These are phyloP conservation scores for Phytopythium boreale DNA, from an alignment of 352 stramenopile species.

Conservation along the genomic window DNA sequence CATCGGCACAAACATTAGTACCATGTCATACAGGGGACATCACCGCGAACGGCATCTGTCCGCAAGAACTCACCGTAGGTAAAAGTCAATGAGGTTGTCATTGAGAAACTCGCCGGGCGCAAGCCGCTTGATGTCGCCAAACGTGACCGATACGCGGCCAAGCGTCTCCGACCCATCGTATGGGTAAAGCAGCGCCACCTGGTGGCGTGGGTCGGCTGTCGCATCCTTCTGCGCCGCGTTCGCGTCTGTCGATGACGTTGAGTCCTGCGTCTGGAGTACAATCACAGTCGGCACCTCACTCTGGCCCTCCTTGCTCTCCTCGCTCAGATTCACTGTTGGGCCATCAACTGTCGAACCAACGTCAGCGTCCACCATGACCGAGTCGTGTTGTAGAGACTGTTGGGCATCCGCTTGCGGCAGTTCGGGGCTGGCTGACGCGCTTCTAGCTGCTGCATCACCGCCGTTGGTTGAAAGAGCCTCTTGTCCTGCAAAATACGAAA, in stretches of 20 bases:
- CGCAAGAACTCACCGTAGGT: constrained; percentile 61
- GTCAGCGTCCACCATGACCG: neutral
- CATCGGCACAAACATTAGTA: neutral
- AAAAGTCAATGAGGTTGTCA: constrained; percentile 93
- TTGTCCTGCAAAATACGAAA: neutral
- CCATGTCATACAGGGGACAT: neutral
- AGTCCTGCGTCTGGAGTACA: constrained; percentile 8
- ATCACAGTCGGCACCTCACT: neutral
- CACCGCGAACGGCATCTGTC: neutral
- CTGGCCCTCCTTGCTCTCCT: neutral
- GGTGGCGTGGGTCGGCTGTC: constrained; percentile 18
- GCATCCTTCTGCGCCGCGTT: neutral
- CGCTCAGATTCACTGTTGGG: neutral
- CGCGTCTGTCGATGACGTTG: constrained; percentile 4
- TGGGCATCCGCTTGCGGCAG: neutral
- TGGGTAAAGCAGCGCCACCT: constrained; percentile 57
- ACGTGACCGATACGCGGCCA: constrained; percentile 68
- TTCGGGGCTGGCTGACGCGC: neutral
- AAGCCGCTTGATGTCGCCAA: constrained; percentile 87
- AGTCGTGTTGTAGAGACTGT: neutral
- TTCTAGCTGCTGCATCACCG: neutral
- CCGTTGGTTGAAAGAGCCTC: neutral
- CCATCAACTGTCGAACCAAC: neutral
- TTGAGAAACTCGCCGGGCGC: constrained; percentile 92
- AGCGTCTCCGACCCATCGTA: constrained; percentile 46